Evolutionary conservation across 2,329 filamentous ascomycete species (phyloP), one percentile per base, ranked within the genome.

Genomic region (Fusarium hainanense): DNA sequence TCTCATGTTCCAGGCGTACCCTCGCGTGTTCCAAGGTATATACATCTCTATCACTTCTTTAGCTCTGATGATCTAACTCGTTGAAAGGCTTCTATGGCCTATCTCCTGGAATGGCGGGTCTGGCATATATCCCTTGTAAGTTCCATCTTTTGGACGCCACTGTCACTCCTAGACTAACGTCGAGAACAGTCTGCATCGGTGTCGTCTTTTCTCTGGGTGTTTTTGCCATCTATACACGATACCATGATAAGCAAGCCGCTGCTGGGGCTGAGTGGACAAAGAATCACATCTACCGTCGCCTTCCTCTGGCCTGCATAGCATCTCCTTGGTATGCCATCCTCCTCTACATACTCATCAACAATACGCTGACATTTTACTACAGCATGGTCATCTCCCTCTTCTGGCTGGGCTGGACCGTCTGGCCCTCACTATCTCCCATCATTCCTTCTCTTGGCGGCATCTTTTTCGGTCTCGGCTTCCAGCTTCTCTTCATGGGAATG

Each of bases 321-420:
- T 84, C 88, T n/a, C 88, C 89, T 0, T 88, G 89, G 78, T 84
- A 84, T 41, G 85, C 84, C 86, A 63, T 64, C 85, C 12, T 11
- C 16, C 14, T 40, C 18, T n/a, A 20, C 14, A 41, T 20, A n/a
- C 25, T 21, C 12, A 8, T 9, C 10, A 12, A 37, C 16, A 16
- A 18, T 12, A 11, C 42, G 27, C 55, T 66, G 11, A 66, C 40
- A 20, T 18, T 27, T 25, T 18, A 50, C 40, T 32, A 82, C 81
- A 55, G 78, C n/a, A 80, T 90, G 41, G 88, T 88, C 0, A 76
- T 87, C 43, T 84, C 85, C 18, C 79, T 89, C 7, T 88, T 89
- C 76, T 88, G 85, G 85, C 86, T 89, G 60, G 87, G 86, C 1
- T 89, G 87, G 87, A 87, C 87, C 2, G 85, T 86, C 52, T 84